Percentiles rank a stretch among this genome's conserved stretches.
Evolutionary conservation across 257 asterid genomes (phyloP).

Genomic region (Paulownia fortunei): DNA sequence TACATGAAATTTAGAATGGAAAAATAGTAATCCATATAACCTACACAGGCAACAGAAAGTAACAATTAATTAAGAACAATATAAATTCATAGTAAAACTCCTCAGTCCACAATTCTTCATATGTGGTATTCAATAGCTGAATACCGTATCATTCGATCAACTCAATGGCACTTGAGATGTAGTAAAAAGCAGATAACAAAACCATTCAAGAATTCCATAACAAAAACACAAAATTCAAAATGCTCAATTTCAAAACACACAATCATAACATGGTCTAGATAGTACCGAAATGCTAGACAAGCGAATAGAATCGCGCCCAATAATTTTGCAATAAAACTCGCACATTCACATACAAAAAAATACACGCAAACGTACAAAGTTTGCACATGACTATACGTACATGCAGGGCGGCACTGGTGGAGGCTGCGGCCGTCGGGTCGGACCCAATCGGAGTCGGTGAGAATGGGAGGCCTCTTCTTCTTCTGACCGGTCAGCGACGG

Average conservation of each 20-base stretch:
- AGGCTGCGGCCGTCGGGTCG: slow-evolving; percentile 85
- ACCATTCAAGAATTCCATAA: background rate
- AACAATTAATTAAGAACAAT: background rate
- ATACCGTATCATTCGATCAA: background rate
- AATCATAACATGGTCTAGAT: background rate
- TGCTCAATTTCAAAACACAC: background rate
- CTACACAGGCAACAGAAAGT: background rate
- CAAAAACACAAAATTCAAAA: background rate
- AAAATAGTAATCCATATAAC: background rate
- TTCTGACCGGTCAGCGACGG: slow-evolving; percentile 58
- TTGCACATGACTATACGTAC: slow-evolving; percentile 41
- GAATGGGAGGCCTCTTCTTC: slow-evolving; percentile 50
- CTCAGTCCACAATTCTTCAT: background rate
- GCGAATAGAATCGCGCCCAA: slow-evolving; percentile 5
- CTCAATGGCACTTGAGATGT: background rate
- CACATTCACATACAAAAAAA: slow-evolving; percentile 7
- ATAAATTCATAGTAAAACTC: background rate
- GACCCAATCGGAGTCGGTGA: slow-evolving; percentile 64
- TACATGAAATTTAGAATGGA: background rate
- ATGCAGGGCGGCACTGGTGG: slow-evolving; percentile 96
- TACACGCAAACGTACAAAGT: background rate
- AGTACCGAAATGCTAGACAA: background rate
- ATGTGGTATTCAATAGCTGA: background rate
- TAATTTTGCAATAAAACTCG: slow-evolving; percentile 6
- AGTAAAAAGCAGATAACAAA: background rate